These are phyloP conservation scores for Trypanosoma melophagium DNA, from an alignment of 208 protist genomes.

Conservation along the genomic window DNA sequence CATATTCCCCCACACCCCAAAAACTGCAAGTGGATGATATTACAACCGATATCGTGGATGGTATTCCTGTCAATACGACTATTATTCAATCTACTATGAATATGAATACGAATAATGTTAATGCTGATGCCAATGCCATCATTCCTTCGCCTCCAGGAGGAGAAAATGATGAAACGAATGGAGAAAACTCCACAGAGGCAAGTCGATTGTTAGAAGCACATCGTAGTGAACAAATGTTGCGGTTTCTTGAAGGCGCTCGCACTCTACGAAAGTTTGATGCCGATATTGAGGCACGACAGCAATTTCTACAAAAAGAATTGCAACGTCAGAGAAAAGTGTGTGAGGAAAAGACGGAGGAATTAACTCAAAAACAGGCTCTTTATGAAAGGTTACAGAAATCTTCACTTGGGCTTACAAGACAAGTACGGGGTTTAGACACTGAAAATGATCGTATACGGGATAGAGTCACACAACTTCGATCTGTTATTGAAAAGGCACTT, in stretches of 20 bases:
- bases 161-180: not conserved
- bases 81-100: not conserved
- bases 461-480: slow-evolving; percentile 4
- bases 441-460: slow-evolving; percentile 28
- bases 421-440: slow-evolving; percentile 23
- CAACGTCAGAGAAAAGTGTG: slow-evolving; percentile 1
- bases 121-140: no score
- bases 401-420: slow-evolving; percentile 15
- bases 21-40: no score
- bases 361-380: slow-evolving; percentile 11
- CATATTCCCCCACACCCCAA: no score
- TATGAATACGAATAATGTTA: no score
- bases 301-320: slow-evolving; percentile 17
- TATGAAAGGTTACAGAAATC: slow-evolving; percentile 9
- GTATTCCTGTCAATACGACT: no score
- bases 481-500: slow-evolving; percentile 1
- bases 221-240: slow-evolving; percentile 9
- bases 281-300: slow-evolving; percentile 6
- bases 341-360: slow-evolving; percentile 12
- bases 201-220: not conserved
- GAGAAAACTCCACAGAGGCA: not conserved
- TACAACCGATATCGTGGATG: no score
- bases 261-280: slow-evolving; percentile 8
- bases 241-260: slow-evolving; percentile 16
- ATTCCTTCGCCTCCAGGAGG: no score